Evolutionary conservation across 257 asterid genomes (phyloP), one percentile per base, ranked within the genome.

Genomic region (Solanum appendiculatum): DNA sequence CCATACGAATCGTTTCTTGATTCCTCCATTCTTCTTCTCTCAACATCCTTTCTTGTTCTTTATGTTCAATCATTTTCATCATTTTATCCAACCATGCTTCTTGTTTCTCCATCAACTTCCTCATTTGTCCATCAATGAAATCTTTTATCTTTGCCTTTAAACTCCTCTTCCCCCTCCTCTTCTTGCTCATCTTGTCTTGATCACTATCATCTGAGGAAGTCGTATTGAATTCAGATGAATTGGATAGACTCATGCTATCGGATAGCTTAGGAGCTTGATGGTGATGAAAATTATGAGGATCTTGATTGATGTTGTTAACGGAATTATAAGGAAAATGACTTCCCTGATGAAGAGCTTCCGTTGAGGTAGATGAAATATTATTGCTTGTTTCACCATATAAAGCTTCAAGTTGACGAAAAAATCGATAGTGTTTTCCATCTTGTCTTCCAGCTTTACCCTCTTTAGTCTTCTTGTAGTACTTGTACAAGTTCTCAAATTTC

Each of bases 361-460:
- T 87, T 40, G 94, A 87, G 80, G 91, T 86, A 13, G 93, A 58
- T 9, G 68, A 48, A 44, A 7, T 80, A 29, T 27, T 48, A 18
- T 83, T 92, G 73, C 86, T 91, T 7, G 92, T 48, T 29, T 94
- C 97, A 42, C 99, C 99, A 36, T 93, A 96, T 87, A 97, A 95
- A 23, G 99, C 99, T 91, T 97, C 99, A 37, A 97, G 99, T 56
- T 97, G 99, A n/a, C 99, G 88, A 89, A 96, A 97, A 86, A 97
- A 97, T 86, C 99, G 89, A 91, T 97, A 97, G 82, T 96, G 98
- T 74, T 97, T 97, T 9, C 99, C 99, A 80, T 97, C 99, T 89
- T 97, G 99, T 73, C 99, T 91, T 9, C 99, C 98, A 6, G 99
- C 99, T 82, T 95, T 97, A 33, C 99, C 98, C 86, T 95, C 99